Base-by-base conservation (phyloP, 345 rosid species). In the Chamaenerion angustifolium region DNA sequence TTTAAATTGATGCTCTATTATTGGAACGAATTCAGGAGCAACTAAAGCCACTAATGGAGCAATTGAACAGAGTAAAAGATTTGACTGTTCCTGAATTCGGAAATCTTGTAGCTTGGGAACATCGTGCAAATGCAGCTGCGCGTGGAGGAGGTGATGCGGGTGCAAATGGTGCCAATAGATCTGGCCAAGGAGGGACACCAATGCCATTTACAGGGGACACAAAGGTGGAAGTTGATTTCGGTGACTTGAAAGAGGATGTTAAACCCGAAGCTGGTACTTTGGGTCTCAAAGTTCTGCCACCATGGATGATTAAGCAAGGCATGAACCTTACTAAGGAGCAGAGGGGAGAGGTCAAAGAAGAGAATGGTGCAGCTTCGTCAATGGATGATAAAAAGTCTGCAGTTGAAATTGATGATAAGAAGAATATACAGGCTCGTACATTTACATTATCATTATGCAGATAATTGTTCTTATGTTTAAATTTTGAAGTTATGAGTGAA, bases 261-360 rank as follows among this genome's bases (percentile, higher is more conserved):
- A 92, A 92, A 74, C 60, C 89, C 57, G 80, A 80, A 56, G 67
- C 61, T 55, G 71, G 56, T 41, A 58, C 61, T 63, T 14, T 81
- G 16, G 48, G 76, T 56, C 50, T 27, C 48, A 92, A 92, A 74
- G 85, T 80, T 23, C 64, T 92, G 56, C 96, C 90, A 31, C 96
- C 96, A 40, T 92, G 96, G 96, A 84, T 92, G 98, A 84, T 92
- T 48, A 92, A 65, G 68, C 70, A 82, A 71, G 95, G 93, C 61
- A 87, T 92, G 98, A 82, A 75, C 63, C 83, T 92, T 51, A 82
- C 96, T 0, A 77, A 67, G 63, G 95, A 82, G 61, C 98, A 84
- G 65, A 84, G 85, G 51, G 98, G 98, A 68, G 90, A 82, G 71
- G 66, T 66, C 59, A 73, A 77, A 66, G 81, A 68, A 40, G 94